Evolutionary conservation across 192 early-diverging fungal genomes (phyloP).

Genomic region (Entomortierella chlamydospora): DNA sequence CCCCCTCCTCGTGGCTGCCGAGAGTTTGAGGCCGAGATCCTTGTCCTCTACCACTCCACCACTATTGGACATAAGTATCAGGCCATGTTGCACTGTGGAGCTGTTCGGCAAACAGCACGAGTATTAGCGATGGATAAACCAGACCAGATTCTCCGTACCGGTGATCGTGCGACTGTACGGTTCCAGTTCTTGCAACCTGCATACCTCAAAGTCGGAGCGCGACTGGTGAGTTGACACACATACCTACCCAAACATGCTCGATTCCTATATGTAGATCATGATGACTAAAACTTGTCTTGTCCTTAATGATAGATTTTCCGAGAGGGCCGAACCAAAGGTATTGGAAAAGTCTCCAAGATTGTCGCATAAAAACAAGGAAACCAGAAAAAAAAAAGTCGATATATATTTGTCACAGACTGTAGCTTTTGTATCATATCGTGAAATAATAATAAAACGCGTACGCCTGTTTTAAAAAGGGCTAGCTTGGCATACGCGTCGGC

Average conservation of each 20-base stretch:
- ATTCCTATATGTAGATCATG: no score
- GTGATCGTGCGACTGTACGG: conserved; percentile 81
- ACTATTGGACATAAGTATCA: conserved; percentile 93
- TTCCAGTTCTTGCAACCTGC: conserved; percentile 83
- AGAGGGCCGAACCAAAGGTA: conserved; percentile 89
- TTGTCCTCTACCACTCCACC: conserved; percentile 90
- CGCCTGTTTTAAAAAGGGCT: neutral
- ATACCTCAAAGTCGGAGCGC: conserved; percentile 66
- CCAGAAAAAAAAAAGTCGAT: no score
- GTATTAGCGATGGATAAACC: conserved; percentile 78
- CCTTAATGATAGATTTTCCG: conserved; percentile 68
- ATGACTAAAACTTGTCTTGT: no score
- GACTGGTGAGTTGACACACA: conserved; percentile 64
- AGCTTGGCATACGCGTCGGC: neutral
- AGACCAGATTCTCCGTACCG: conserved; percentile 79
- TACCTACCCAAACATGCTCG: no score
- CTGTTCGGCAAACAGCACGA: conserved; percentile 87
- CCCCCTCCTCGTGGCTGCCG: conserved; percentile 66
- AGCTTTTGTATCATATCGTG: neutral
- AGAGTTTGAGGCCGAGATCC: conserved; percentile 93
- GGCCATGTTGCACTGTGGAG: conserved; percentile 95
- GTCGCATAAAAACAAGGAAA: conserved; percentile 51
- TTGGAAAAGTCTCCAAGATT: conserved; percentile 82
- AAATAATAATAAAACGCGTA: neutral
- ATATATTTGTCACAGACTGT: no score